Percentiles rank a stretch among this genome's conserved stretches.
Conservation (phyloP, 2,329 filamentous ascomycete species). For the Trichoderma sp. region DNA sequence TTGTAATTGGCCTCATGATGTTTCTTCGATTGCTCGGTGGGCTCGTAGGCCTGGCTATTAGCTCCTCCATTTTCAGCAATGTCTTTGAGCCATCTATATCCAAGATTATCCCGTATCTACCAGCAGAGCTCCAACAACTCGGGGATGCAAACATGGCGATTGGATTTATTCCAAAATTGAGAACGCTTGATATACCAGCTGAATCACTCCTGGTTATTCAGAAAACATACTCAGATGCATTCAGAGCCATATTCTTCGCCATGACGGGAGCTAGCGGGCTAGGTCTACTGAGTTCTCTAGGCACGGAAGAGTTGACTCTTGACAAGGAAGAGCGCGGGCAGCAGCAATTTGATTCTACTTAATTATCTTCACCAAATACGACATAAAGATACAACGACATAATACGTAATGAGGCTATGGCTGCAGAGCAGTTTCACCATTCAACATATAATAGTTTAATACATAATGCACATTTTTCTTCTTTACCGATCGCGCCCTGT, state of each 20-base stretch:
- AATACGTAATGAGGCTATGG: not conserved
- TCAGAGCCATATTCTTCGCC: conserved; percentile 14
- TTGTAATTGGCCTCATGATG: conserved; percentile 10
- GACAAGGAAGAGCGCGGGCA: not conserved
- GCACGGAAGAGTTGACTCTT: not conserved
- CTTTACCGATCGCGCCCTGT: not conserved
- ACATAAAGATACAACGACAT: not conserved
- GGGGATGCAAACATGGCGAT: conserved; percentile 2
- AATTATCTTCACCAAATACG: not conserved
- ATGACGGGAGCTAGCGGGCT: conserved; percentile 4
- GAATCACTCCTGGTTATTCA: not conserved
- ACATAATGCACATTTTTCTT: not conserved
- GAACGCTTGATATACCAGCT: not conserved
- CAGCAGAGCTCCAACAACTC: not conserved
- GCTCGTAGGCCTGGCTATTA: conserved; percentile 15
- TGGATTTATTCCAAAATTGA: conserved; percentile 15
- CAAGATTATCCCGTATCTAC: not conserved
- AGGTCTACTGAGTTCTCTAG: not conserved
- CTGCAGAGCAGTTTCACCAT: not conserved
- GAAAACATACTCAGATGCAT: not conserved
- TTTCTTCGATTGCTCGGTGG: conserved; percentile 12
- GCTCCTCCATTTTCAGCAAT: conserved; percentile 20
- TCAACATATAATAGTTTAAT: not conserved
- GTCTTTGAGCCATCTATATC: conserved; percentile 1
- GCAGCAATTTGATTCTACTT: not conserved